These are phyloP conservation scores for Prunella vulgaris DNA, from an alignment of 257 asterid genomes.

Conservation along the genomic window DNA sequence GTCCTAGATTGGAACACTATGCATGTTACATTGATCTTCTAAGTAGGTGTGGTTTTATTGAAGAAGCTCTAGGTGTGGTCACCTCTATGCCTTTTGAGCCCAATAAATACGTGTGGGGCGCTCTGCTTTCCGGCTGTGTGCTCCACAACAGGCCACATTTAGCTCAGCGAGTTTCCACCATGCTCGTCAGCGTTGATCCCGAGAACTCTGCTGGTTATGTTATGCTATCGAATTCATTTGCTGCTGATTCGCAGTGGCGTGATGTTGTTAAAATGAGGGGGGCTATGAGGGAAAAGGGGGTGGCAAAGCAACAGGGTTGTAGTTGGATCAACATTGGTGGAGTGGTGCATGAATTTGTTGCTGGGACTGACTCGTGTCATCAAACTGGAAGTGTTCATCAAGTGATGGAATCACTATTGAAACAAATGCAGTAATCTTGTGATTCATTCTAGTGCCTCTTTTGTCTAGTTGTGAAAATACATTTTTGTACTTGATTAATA, in stretches of 20 bases:
- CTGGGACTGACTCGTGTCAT: conserved; percentile 31
- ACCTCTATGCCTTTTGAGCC: conserved; percentile 49
- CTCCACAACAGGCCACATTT: conserved; percentile 54
- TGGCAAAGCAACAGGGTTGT: too few relatives aligned
- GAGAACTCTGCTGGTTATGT: conserved; percentile 72
- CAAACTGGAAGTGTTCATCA: conserved; percentile 19
- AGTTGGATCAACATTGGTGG: conserved; percentile 61
- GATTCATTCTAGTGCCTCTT: neutral
- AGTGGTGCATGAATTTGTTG: conserved; percentile 51
- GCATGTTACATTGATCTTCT: conserved; percentile 70
- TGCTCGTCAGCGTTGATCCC: conserved; percentile 63
- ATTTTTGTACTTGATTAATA: too few relatives aligned
- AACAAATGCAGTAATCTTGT: conserved; percentile 43
- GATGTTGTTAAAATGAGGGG: conserved; percentile 25
- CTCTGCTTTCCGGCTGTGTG: conserved; percentile 56
- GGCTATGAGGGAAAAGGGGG: too few relatives aligned
- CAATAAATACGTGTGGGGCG: conserved; percentile 68
- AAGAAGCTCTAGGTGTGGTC: conserved; percentile 59
- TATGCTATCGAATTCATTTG: conserved; percentile 67
- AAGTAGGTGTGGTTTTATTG: conserved; percentile 57
- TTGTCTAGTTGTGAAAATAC: too few relatives aligned
- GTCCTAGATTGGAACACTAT: conserved; percentile 63
- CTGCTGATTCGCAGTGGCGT: conserved; percentile 48
- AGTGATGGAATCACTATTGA: conserved; percentile 37
- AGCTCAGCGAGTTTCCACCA: conserved; percentile 42